These are phyloP conservation scores for Epichloe elymi DNA, from an alignment of 2,329 filamentous ascomycete genomes.

Conservation along the genomic window DNA sequence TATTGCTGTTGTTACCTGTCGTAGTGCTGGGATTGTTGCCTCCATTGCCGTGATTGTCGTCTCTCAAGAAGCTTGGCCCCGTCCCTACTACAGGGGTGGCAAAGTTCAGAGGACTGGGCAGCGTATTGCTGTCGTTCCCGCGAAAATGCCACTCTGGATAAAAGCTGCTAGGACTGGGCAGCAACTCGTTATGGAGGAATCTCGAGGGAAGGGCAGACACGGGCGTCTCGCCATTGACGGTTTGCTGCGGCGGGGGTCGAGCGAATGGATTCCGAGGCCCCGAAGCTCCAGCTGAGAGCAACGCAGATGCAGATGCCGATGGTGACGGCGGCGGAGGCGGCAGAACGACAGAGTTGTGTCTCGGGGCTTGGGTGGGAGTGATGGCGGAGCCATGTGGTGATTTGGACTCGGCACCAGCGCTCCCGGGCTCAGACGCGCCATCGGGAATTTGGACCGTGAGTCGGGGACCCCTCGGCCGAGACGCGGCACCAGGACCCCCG, in stretches of 20 bases:
- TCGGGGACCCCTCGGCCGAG: conserved; percentile 64
- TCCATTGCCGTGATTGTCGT: conserved; percentile 28
- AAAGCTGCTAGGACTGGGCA: conserved; percentile 85
- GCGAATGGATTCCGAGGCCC: conserved; percentile 95
- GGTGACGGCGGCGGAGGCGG: conserved; percentile 91
- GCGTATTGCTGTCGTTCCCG: conserved; percentile 62
- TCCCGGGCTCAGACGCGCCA: conserved; percentile 67
- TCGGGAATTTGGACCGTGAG: conserved; percentile 93
- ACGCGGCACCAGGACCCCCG: conserved; percentile 39
- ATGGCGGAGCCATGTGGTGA: conserved; percentile 47
- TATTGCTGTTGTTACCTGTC: conserved; percentile 8
- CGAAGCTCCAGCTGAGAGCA: conserved; percentile 80
- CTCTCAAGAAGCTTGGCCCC: conserved; percentile 49
- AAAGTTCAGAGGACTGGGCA: conserved; percentile 87
- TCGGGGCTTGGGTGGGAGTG: conserved; percentile 41
- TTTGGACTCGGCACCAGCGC: conserved; percentile 58
- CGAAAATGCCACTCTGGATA: conserved; percentile 82
- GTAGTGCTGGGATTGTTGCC: conserved; percentile 9
- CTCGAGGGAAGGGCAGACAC: conserved; percentile 88
- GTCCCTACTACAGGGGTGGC: conserved; percentile 61
- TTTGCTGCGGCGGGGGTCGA: conserved; percentile 63
- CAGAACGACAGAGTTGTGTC: conserved; percentile 57
- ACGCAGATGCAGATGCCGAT: conserved; percentile 65
- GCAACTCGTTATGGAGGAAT: conserved; percentile 75
- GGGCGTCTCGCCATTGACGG: conserved; percentile 49